Evolutionary conservation across 2,329 filamentous ascomycete species (phyloP).

Genomic region (Cytospora chrysosperma): DNA sequence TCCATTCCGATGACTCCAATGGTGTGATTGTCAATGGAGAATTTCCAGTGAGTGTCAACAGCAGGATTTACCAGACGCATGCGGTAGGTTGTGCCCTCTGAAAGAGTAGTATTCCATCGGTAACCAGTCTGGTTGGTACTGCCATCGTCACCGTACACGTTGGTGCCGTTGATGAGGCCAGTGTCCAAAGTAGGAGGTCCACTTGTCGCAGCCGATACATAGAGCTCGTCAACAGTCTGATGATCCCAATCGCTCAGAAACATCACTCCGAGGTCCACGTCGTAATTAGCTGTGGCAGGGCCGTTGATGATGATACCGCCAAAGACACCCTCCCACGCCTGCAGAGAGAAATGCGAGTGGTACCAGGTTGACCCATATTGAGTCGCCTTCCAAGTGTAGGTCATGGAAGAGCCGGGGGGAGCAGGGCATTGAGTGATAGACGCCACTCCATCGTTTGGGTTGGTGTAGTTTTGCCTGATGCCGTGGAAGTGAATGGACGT

Average conservation of each 20-base stretch:
- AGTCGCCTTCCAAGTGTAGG: constrained; percentile 57
- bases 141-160: constrained; percentile 35
- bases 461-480: constrained; percentile 36
- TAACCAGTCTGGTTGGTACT: constrained; percentile 31
- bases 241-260: constrained; percentile 61
- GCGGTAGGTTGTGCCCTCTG: constrained; percentile 41
- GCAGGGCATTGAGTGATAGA: constrained; percentile 49
- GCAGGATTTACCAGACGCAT: constrained; percentile 20
- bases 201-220: constrained; percentile 28
- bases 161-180: constrained; percentile 46
- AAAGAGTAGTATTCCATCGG: constrained; percentile 40
- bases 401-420: constrained; percentile 49
- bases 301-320: constrained; percentile 62
- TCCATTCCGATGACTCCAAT: constrained; percentile 49
- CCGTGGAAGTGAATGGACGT: constrained; percentile 43
- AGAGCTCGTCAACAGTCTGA: constrained; percentile 40
- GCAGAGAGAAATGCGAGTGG: constrained; percentile 56
- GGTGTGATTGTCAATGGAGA: constrained; percentile 46
- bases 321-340: constrained; percentile 53
- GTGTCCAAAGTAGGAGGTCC: constrained; percentile 41
- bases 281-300: constrained; percentile 56
- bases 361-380: constrained; percentile 59
- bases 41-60: constrained; percentile 26
- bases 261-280: constrained; percentile 60
- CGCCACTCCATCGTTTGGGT: constrained; percentile 38